Base-by-base conservation (phyloP, 352 stramenopile species). In the Discostella stelligera region DNA sequence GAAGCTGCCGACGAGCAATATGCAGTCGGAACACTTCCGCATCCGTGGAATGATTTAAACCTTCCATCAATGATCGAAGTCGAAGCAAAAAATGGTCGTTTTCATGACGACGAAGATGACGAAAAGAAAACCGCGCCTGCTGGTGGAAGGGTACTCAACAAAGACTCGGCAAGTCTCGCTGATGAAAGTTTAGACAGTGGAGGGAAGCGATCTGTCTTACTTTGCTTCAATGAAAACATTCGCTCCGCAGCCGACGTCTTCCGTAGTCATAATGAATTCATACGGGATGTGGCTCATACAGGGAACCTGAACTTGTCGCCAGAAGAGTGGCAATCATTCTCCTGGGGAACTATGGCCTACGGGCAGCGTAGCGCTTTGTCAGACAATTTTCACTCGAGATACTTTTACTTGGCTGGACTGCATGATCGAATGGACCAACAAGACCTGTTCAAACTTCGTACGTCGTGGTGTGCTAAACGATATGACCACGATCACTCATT, bases 221-320 rank as follows among this genome's bases (percentile, higher is more conserved):
- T 93, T 39, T 93, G 88, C 70, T 93, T 93, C 64, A 93, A 93
- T 63, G 86, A 92, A 68, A 93, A 92, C 68, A 77, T 93, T 69
- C 79, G 86, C 41, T 91, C 74, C 23, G 82, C 85, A n/a, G 74
- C 80, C 65, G 88, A 93, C 68, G 85, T 92, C 1, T 90, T 93
- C 64, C 81, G 82, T 52, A 90, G 86, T 49, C 88, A 93, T 66
- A 90, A 93, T 56, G 88, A 93, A 59, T 93, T 93, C 68, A 92
- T 93, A 58, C 75, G 86, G 27, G 88, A 93, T 58, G 86, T 87
- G 52, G 86, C 86, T 11, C 84, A 91, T 77, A 75, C 78, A 37
- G 82, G 80, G 14, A 80, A 90, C 54, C 65, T 93, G 41, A 83
- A 80, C 39, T 67, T 93, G 37, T 84, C 88, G 13, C 71, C 78